Evolutionary conservation across 2,329 filamentous ascomycete genomes (phyloP).

Genomic region (Fusarium liriodendri): DNA sequence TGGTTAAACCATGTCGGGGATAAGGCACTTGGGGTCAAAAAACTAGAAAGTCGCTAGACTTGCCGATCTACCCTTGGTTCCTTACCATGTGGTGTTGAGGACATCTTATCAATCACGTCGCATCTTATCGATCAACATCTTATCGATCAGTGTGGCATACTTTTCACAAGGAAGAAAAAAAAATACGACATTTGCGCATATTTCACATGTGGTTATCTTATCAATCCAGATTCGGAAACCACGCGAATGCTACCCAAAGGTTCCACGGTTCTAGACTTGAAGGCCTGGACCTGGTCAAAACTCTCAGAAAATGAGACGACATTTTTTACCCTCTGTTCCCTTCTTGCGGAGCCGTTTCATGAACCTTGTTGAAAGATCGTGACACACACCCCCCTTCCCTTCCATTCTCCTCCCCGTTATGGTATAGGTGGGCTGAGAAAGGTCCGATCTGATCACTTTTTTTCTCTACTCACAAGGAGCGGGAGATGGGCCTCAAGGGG

Average conservation of each 20-base stretch:
- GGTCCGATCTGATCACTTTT: conserved; percentile 1
- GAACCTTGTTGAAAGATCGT: neutral
- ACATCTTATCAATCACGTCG: conserved; percentile 27
- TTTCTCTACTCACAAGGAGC: neutral
- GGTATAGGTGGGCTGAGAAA: neutral
- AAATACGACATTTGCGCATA: neutral
- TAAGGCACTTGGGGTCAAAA: neutral
- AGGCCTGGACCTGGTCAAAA: neutral
- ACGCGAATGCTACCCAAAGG: conserved; percentile 6
- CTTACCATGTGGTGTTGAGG: neutral
- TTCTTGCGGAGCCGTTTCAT: conserved; percentile 9
- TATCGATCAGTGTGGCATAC: conserved; percentile 12
- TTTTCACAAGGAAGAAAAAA: neutral
- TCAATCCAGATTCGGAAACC: conserved; percentile 2
- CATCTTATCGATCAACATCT: conserved; percentile 34
- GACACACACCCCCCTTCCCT: neutral
- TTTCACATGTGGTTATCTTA: conserved; percentile 8
- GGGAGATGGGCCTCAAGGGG: conserved; percentile 1
- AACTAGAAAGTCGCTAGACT: neutral
- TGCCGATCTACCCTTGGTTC: neutral
- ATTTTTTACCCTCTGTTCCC: neutral
- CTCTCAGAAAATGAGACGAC: conserved; percentile 3
- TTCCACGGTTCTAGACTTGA: conserved; percentile 4
- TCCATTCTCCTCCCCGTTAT: neutral
- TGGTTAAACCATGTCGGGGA: neutral